Base-by-base conservation (phyloP, 129 eudicot genomes). In the Arctium lappa region DNA sequence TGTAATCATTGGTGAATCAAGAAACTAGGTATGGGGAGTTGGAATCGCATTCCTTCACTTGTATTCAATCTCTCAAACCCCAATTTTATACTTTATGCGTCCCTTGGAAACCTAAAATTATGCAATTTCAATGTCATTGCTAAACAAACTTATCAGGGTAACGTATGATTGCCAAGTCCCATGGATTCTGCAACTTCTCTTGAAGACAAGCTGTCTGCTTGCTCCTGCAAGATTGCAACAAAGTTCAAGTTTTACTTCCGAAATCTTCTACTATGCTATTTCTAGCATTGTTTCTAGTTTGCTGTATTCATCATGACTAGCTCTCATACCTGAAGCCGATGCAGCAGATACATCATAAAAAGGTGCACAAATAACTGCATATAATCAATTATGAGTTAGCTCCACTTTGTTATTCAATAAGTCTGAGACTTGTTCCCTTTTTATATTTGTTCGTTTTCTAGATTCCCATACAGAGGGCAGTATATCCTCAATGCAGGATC, bases 301-400 rank as follows among this genome's bases (percentile, higher is more conserved):
- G 62, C 27, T 22, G 27, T 22, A 22, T 22, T 22, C 27, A 22
- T 22, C 27, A 22, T 22, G 27, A 22, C 63, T 22, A 37, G 53
- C 66, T 4, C 82, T 5, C 81, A 53, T 93, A 96, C 99, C 99
- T 96, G 99, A 86, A 96, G 98, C 30, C 97, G 94, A 89, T 96
- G 99, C 86, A 96, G 75, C 74, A 96, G 92, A 90, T 91, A 92
- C 99, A 96, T 96, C 95, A 96, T 87, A 88, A 96, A 96, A 73
- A 96, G 94, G 85, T 96, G 99, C 85, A 96, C 98, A 77, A 96
- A 96, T 31, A 96, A 96, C 99, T 96, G 99, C 68, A 75, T 77
- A 8, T n/a, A 30, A 22, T 33, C 36, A 9, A 27, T 60, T 65
- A 66, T 1, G 4, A 77, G 37, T 84, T 16, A 71, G 16, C 42